phyloP scores from a whole-genome alignment of 2,329 filamentous ascomycete genomes.

The Aspergillus sojae region DNA sequence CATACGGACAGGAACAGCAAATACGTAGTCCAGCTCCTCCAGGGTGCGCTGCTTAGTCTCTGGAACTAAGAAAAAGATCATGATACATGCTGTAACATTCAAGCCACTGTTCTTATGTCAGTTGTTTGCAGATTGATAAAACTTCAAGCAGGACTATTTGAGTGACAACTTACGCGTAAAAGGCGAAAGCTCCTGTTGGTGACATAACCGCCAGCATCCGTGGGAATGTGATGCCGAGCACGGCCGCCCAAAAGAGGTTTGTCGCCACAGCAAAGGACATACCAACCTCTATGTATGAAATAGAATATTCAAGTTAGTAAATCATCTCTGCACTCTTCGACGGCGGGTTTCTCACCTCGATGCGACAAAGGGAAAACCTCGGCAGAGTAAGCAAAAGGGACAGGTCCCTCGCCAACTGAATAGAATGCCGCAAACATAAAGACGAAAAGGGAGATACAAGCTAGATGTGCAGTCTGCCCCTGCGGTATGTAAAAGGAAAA shows the following conservation, averaged over 20 bases:
- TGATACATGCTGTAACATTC: constrained; percentile 62
- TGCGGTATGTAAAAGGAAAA: constrained; percentile 58
- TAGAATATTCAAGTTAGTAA: neutral
- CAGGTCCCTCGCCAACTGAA: constrained; percentile 64
- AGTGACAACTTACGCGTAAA: constrained; percentile 52
- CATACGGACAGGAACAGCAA: constrained; percentile 60
- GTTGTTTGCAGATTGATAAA: neutral
- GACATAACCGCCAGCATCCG: constrained; percentile 51
- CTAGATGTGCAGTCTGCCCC: constrained; percentile 50
- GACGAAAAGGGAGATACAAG: constrained; percentile 61
- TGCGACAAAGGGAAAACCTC: constrained; percentile 60
- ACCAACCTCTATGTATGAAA: constrained; percentile 45
- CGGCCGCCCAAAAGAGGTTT: constrained; percentile 52
- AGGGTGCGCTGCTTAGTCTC: constrained; percentile 59
- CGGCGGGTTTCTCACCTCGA: constrained; percentile 41
- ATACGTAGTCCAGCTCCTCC: constrained; percentile 61
- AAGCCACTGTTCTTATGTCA: constrained; percentile 43
- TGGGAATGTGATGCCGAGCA: constrained; percentile 55
- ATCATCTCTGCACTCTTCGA: too few relatives aligned
- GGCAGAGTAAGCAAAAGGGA: constrained; percentile 57
- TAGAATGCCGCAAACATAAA: constrained; percentile 69
- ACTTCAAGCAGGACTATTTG: neutral
- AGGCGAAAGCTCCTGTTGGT: constrained; percentile 60
- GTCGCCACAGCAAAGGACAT: constrained; percentile 50
- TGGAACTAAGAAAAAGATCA: constrained; percentile 66